Percentiles rank a stretch among this genome's conserved stretches.
Conservation (phyloP, 1,284 basidiomycete species). For the Bjerkandera adusta region DNA sequence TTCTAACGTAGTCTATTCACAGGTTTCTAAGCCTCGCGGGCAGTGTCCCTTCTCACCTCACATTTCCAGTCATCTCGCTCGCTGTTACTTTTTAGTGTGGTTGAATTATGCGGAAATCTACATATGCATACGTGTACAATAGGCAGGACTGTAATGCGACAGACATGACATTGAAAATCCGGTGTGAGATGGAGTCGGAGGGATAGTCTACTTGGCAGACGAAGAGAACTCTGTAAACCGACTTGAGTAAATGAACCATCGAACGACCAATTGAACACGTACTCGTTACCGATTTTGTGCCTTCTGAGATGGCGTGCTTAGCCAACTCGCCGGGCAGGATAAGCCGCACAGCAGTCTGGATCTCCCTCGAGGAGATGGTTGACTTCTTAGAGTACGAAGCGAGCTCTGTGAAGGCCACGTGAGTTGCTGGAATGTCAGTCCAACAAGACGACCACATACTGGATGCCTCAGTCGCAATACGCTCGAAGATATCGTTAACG, state of each 20-base stretch:
- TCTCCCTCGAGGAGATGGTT: constrained; percentile 74
- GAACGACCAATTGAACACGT: constrained; percentile 12
- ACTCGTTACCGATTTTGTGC: constrained; percentile 56
- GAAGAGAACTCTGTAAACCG: constrained; percentile 28
- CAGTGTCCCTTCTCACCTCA: no score
- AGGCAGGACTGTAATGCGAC: no score
- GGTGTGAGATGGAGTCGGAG: constrained; percentile 3
- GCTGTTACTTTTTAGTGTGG: constrained; percentile 2
- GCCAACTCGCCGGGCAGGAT: constrained; percentile 75
- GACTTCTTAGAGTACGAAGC: constrained; percentile 75
- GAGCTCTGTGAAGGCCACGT: constrained; percentile 45
- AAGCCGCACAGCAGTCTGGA: constrained; percentile 71
- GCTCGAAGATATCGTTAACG: constrained; percentile 72
- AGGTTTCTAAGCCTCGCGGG: constrained; percentile 9
- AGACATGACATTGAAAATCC: constrained; percentile 9
- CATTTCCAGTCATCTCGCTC: no score
- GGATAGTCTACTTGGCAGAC: constrained; percentile 23
- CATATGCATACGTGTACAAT: constrained; percentile 16
- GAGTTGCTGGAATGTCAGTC: constrained; percentile 4
- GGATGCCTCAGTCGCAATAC: constrained; percentile 68
- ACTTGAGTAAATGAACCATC: neutral
- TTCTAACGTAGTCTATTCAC: neutral
- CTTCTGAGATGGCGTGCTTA: constrained; percentile 85
- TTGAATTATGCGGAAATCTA: constrained; percentile 6
- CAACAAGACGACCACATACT: constrained; percentile 37